phyloP scores from a whole-genome alignment of 805 yeast genomes.

The Naumovozyma castellii region DNA sequence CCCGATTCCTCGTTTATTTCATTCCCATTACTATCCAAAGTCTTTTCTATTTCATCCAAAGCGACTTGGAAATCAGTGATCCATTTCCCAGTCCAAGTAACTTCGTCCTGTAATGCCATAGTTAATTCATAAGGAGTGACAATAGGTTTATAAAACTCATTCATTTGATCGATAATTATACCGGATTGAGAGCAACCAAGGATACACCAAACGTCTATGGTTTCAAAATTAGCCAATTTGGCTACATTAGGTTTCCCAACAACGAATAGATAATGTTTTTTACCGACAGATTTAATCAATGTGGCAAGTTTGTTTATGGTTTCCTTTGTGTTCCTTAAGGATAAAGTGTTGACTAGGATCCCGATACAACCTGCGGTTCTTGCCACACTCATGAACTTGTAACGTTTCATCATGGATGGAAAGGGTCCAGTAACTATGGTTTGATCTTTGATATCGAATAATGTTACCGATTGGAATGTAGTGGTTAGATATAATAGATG shows the following conservation, averaged over 20 bases:
- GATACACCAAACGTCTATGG: constrained; percentile 89
- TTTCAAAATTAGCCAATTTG: constrained; percentile 89
- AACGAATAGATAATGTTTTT: constrained; percentile 87
- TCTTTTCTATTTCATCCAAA: constrained; percentile 30
- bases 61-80: constrained; percentile 65
- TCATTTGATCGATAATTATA: constrained; percentile 65
- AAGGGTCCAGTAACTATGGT: constrained; percentile 46
- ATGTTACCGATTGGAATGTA: constrained; percentile 44
- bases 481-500: constrained; percentile 68
- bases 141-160: constrained; percentile 82
- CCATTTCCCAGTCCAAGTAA: constrained; percentile 93
- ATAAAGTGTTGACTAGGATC: constrained; percentile 78
- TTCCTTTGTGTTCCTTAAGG: constrained; percentile 63
- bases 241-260: constrained; percentile 98
- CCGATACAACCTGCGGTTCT: constrained; percentile 90
- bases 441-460: constrained; percentile 37
- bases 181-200: constrained; percentile 95
- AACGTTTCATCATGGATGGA: constrained; percentile 75
- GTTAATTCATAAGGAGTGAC: constrained; percentile 88
- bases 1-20: constrained; percentile 15
- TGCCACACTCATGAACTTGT: constrained; percentile 78
- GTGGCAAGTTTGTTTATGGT: constrained; percentile 51
- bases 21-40: constrained; percentile 12
- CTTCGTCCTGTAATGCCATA: constrained; percentile 65
- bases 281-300: constrained; percentile 64